These are phyloP conservation scores for Paraconiothyrium brasiliense DNA, from an alignment of 2,329 filamentous ascomycete species.

Conservation along the genomic window DNA sequence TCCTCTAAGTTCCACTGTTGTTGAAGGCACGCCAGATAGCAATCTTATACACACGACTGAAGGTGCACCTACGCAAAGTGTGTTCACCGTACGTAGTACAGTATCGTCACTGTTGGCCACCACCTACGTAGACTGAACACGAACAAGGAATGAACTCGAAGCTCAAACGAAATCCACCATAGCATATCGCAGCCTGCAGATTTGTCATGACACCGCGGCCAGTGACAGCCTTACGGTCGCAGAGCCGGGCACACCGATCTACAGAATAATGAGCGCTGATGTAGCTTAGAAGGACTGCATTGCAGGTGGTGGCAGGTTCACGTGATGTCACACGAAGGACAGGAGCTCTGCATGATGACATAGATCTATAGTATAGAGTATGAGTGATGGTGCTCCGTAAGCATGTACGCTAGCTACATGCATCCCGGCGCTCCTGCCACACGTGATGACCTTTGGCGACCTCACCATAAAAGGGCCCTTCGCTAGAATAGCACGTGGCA, in stretches of 20 bases:
- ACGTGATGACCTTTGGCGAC: neutral
- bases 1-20: neutral
- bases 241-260: neutral
- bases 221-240: neutral
- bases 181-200: neutral
- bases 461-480: neutral
- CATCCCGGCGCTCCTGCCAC: too few species aligned
- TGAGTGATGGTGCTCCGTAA: too few species aligned
- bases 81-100: neutral
- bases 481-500: too few species aligned
- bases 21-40: neutral
- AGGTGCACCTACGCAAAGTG: neutral
- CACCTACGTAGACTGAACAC: neutral
- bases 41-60: neutral
- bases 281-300: neutral
- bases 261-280: neutral
- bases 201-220: neutral
- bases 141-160: neutral
- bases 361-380: too few species aligned
- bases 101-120: conserved; percentile 1
- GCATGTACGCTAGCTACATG: too few species aligned
- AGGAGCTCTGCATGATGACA: too few species aligned
- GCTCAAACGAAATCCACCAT: neutral
- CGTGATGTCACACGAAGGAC: too few species aligned
- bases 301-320: neutral